A percentile compares a stretch with the other conserved stretches of the same genome.
Conservation (phyloP, 441 rosid genomes). For the Geranium incanum region DNA sequence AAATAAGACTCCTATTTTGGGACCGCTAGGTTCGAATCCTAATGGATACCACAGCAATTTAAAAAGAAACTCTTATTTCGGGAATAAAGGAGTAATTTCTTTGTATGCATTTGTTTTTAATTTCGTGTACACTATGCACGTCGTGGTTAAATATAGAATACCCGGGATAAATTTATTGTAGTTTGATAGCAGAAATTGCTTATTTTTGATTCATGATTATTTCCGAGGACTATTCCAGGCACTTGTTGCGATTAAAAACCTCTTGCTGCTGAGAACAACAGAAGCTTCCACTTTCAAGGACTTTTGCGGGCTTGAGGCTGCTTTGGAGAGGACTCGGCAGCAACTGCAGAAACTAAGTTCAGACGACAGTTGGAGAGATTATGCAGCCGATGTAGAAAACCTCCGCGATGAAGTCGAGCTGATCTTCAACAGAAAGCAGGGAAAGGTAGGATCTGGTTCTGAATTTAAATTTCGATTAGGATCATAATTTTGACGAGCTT, state of each 20-base stretch:
- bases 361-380: constrained; percentile 55
- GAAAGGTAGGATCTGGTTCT: constrained; percentile 29
- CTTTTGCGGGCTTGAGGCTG: constrained; percentile 55
- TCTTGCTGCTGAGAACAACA: constrained; percentile 51
- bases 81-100: too few relatives aligned
- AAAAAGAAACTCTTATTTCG: too few relatives aligned
- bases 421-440: constrained; percentile 47
- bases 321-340: constrained; percentile 55
- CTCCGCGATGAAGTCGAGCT: constrained; percentile 65
- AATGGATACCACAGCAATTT: too few relatives aligned
- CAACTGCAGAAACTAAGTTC: constrained; percentile 49
- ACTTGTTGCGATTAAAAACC: constrained; percentile 58
- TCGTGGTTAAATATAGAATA: neutral
- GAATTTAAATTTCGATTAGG: too few relatives aligned
- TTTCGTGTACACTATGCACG: neutral
- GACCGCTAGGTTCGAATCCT: too few relatives aligned
- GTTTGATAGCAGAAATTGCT: constrained; percentile 5
- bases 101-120: neutral
- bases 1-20: too few relatives aligned
- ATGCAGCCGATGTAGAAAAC: constrained; percentile 53
- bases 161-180: neutral
- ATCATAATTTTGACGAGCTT: neutral
- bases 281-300: constrained; percentile 57
- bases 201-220: constrained; percentile 8
- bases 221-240: constrained; percentile 38